These are phyloP conservation scores for Trypanosoma rangeli DNA, from an alignment of 208 protist genomes.

Conservation along the genomic window DNA sequence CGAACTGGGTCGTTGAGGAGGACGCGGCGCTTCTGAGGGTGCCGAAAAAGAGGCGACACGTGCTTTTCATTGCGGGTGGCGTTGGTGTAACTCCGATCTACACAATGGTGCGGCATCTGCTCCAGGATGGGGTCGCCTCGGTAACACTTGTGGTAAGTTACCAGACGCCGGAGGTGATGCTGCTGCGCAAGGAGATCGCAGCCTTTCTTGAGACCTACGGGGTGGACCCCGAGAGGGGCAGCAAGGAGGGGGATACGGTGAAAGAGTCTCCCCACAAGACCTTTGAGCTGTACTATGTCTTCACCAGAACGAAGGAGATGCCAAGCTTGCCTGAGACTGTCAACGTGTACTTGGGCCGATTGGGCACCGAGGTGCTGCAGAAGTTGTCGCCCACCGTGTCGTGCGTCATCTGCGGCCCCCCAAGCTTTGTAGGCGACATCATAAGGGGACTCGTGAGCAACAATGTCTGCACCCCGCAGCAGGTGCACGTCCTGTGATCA, in stretches of 20 bases:
- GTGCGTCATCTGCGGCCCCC: conserved; percentile 61
- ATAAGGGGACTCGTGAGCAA: conserved; percentile 29
- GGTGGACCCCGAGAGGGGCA: neutral
- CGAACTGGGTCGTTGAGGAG: conserved; percentile 42
- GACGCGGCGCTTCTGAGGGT: conserved; percentile 35
- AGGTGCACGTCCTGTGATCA: conserved; percentile 38
- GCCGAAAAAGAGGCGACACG: conserved; percentile 28
- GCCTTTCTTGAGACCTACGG: conserved; percentile 27
- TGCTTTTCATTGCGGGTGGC: conserved; percentile 67
- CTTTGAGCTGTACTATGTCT: conserved; percentile 17
- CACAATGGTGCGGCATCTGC: conserved; percentile 47
- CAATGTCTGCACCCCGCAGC: conserved; percentile 33
- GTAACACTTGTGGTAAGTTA: conserved; percentile 61
- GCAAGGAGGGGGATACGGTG: neutral
- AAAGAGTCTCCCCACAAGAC: neutral
- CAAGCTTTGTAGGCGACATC: conserved; percentile 40
- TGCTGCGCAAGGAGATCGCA: conserved; percentile 47
- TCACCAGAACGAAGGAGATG: conserved; percentile 4
- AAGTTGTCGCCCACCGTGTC: conserved; percentile 9
- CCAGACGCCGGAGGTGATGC: conserved; percentile 33
- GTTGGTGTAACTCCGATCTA: conserved; percentile 65
- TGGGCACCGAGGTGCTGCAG: conserved; percentile 19
- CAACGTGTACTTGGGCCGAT: conserved; percentile 20
- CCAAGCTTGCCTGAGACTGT: conserved; percentile 4
- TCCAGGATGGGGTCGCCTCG: conserved; percentile 34